phyloP scores from a whole-genome alignment of 441 rosid species.

The Gossypium gossypioides region DNA sequence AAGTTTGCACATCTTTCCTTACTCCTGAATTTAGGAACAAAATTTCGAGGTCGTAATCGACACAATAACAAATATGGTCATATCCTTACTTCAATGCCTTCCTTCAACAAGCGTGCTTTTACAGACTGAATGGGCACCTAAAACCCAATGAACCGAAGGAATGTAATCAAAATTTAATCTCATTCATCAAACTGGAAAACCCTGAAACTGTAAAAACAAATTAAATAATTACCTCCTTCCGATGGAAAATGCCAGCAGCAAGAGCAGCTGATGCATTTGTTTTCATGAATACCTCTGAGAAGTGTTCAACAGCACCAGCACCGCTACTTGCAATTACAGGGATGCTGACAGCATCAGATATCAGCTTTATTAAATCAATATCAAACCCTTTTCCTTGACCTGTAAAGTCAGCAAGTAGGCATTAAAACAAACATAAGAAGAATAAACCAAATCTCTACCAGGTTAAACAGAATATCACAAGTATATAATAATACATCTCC shows the following conservation, averaged over 20 bases:
- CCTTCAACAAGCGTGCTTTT: constrained; percentile 60
- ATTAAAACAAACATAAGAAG: neutral
- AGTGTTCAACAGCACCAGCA: constrained; percentile 70
- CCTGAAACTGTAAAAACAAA: neutral
- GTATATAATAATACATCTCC: neutral
- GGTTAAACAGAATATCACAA: neutral
- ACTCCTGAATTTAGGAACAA: neutral
- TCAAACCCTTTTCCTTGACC: constrained; percentile 97
- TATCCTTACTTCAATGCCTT: constrained; percentile 69
- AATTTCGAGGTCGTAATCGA: neutral
- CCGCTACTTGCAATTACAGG: constrained; percentile 98
- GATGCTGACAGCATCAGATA: constrained; percentile 77
- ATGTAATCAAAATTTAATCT: neutral
- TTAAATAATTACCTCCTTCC: constrained; percentile 62
- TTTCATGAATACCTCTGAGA: constrained; percentile 65
- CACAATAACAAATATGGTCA: constrained; percentile 8
- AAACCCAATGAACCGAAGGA: constrained; percentile 16
- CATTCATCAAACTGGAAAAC: neutral
- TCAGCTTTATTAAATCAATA: constrained; percentile 57
- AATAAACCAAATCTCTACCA: neutral
- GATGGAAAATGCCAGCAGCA: constrained; percentile 96
- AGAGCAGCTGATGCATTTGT: constrained; percentile 92
- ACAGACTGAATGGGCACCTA: constrained; percentile 77
- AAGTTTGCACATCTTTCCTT: neutral
- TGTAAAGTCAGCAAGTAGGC: constrained; percentile 23